phyloP scores from a whole-genome alignment of 169 alveolate genomes.

The Cryptosporidium meleagridis region DNA sequence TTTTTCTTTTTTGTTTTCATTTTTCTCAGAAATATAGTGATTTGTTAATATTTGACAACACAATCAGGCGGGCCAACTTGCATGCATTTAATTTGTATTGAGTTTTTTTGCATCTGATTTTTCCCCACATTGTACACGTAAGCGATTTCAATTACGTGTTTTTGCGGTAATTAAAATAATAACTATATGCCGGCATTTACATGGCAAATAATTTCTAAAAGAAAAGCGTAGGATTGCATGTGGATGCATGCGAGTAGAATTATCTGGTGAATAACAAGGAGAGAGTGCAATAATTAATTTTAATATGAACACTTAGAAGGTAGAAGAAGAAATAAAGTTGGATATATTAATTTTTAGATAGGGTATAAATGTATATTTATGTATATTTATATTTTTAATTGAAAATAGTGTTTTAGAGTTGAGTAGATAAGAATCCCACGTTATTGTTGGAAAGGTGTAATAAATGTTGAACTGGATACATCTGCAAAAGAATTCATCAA shows the following conservation, averaged over 20 bases:
- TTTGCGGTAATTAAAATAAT: background rate
- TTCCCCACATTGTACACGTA: slow-evolving; percentile 5
- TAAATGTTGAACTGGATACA: slow-evolving; percentile 52
- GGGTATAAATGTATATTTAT: background rate
- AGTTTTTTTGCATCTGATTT: slow-evolving; percentile 1
- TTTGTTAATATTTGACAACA: background rate
- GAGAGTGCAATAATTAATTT: background rate
- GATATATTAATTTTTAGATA: background rate
- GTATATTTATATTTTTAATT: background rate
- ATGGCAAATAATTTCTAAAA: background rate
- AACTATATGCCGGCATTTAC: slow-evolving; percentile 1
- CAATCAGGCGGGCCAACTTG: background rate
- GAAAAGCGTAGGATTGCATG: background rate
- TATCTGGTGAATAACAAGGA: background rate
- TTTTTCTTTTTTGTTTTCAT: too few species aligned
- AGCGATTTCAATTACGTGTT: background rate
- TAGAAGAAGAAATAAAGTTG: background rate
- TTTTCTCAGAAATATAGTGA: too few species aligned
- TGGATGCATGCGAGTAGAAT: background rate
- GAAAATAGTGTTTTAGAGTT: background rate
- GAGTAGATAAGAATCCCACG: background rate
- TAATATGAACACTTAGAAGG: background rate
- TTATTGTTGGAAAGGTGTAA: background rate
- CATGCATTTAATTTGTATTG: background rate
- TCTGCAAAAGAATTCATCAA: background rate